These are phyloP conservation scores for Acanthamoeba triangularis DNA, from an alignment of 208 protist species.

Conservation along the genomic window DNA sequence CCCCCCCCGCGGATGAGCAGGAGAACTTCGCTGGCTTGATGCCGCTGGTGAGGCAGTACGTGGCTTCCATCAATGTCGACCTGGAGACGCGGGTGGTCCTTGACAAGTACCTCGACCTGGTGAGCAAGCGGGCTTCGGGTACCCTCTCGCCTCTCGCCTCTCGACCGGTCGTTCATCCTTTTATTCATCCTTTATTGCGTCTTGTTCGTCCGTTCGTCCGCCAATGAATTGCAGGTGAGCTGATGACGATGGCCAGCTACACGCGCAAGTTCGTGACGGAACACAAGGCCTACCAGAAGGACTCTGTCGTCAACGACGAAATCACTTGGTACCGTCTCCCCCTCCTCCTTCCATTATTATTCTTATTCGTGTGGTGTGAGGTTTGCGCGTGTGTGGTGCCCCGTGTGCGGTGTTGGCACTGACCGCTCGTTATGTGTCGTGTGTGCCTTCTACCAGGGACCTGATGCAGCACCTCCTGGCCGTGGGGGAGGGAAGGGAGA, in stretches of 20 bases:
- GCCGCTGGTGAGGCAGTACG: conserved; percentile 94
- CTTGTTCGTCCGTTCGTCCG: too few relatives aligned
- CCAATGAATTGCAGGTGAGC: conserved; percentile 88
- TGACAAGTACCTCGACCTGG: conserved; percentile 94
- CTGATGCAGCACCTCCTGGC: conserved; percentile 82
- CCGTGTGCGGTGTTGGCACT: too few relatives aligned
- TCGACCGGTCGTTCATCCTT: conserved; percentile 17
- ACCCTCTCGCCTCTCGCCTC: not conserved
- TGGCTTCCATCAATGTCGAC: conserved; percentile 92
- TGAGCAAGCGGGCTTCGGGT: conserved; percentile 96
- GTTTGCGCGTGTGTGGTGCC: not conserved
- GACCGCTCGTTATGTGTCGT: too few relatives aligned
- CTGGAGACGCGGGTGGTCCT: conserved; percentile 84
- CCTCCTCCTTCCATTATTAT: not conserved
- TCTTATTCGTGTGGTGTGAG: not conserved
- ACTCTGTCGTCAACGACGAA: conserved; percentile 95
- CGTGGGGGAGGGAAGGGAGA: conserved; percentile 16
- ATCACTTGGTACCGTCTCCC: conserved; percentile 86
- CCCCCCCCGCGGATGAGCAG: conserved; percentile 37
- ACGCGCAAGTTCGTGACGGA: conserved; percentile 95
- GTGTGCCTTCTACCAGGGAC: conserved; percentile 85
- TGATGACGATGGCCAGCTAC: conserved; percentile 96
- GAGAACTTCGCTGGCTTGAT: conserved; percentile 96
- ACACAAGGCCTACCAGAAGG: conserved; percentile 97
- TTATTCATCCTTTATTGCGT: conserved; percentile 7